phyloP scores from a whole-genome alignment of 257 asterid species.

The Linderniella brevidens region DNA sequence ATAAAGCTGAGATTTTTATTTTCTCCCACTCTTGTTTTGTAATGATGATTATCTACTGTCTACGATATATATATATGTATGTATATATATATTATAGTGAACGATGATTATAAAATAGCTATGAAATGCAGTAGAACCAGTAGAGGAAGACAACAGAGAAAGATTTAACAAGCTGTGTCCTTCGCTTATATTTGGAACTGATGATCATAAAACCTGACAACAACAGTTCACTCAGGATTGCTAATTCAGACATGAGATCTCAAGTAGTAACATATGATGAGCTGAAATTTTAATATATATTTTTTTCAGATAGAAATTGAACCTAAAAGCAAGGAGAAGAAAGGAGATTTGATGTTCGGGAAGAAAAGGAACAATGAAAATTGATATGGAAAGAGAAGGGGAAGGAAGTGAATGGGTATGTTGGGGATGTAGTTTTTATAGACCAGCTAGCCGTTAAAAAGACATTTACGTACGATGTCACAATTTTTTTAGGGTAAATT shows the following conservation, averaged over 20 bases:
- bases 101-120: slow-evolving; percentile 14
- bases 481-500: no score
- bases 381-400: no score
- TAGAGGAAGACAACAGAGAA: slow-evolving; percentile 92
- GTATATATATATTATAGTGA: background rate
- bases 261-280: background rate
- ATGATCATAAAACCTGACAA: slow-evolving; percentile 72
- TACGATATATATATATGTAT: background rate
- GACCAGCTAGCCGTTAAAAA: no score
- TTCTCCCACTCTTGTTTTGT: no score
- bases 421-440: no score
- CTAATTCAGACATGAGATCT: slow-evolving; percentile 71
- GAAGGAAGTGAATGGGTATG: no score
- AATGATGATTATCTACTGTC: background rate
- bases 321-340: no score
- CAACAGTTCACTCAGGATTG: slow-evolving; percentile 78
- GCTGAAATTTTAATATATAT: no score
- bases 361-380: no score
- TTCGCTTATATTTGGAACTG: slow-evolving; percentile 77
- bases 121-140: slow-evolving; percentile 96
- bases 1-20: background rate
- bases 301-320: no score
- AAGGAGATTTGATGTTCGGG: no score
- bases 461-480: no score
- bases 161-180: slow-evolving; percentile 88